phyloP scores from a whole-genome alignment of 192 early-diverging fungal genomes.

The Diversispora eburnea region DNA sequence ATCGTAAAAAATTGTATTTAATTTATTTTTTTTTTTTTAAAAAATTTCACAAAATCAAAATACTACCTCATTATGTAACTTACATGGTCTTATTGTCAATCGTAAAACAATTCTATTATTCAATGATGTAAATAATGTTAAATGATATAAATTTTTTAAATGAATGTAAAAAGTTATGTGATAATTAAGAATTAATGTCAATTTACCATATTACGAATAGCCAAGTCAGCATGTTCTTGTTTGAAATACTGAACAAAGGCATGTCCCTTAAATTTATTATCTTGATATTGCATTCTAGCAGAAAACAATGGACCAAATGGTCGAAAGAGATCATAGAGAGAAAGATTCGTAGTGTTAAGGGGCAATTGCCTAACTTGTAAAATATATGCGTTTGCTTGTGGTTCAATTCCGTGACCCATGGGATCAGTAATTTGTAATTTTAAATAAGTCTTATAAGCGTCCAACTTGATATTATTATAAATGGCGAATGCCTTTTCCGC shows the following conservation, averaged over 20 bases:
- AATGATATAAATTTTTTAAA: too few species aligned
- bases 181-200: background rate
- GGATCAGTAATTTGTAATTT: slow-evolving; percentile 32
- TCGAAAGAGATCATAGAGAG: slow-evolving; percentile 39
- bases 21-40: too few species aligned
- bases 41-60: too few species aligned
- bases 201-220: slow-evolving; percentile 35
- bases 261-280: slow-evolving; percentile 29
- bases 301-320: slow-evolving; percentile 41
- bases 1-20: too few species aligned
- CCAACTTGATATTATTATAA: slow-evolving; percentile 33
- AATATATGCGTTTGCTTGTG: slow-evolving; percentile 28
- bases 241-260: slow-evolving; percentile 42
- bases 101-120: slow-evolving; percentile 13
- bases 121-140: background rate
- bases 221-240: slow-evolving; percentile 30
- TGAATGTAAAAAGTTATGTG: too few species aligned
- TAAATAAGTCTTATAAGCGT: slow-evolving; percentile 26
- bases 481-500: slow-evolving; percentile 46
- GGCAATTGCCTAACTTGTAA: slow-evolving; percentile 38
- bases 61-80: background rate
- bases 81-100: slow-evolving; percentile 21
- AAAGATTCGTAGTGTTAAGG: slow-evolving; percentile 27
- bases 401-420: slow-evolving; percentile 28
- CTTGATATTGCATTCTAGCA: slow-evolving; percentile 25